Evolutionary conservation across 2,329 filamentous ascomycete genomes (phyloP).

Genomic region (Ilyonectria robusta): DNA sequence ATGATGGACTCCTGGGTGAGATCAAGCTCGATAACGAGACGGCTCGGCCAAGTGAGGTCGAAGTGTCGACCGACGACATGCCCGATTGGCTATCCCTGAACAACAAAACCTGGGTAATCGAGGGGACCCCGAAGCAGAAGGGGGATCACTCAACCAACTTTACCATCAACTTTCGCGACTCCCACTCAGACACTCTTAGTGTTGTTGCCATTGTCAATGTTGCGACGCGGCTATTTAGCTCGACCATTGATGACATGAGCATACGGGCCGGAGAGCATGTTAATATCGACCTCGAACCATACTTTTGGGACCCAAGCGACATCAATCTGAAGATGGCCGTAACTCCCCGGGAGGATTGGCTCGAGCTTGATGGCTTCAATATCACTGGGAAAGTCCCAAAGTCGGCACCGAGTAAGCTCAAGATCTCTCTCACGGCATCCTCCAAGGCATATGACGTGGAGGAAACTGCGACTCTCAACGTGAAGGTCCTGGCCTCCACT

Average conservation of each 20-base stretch:
- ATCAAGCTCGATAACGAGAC: slow-evolving; percentile 72
- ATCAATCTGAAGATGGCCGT: slow-evolving; percentile 55
- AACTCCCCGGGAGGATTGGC: slow-evolving; percentile 59
- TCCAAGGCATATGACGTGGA: slow-evolving; percentile 52
- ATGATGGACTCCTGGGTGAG: slow-evolving; percentile 63
- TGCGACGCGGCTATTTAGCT: slow-evolving; percentile 57
- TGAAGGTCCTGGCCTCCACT: slow-evolving; percentile 52
- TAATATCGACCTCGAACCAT: slow-evolving; percentile 58
- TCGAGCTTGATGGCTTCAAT: slow-evolving; percentile 56
- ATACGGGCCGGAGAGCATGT: slow-evolving; percentile 59
- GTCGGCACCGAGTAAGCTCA: slow-evolving; percentile 50
- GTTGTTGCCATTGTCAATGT: slow-evolving; percentile 63
- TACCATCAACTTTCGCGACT: slow-evolving; percentile 72
- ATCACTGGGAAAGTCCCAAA: slow-evolving; percentile 60
- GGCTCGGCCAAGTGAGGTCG: slow-evolving; percentile 65
- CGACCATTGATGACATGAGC: slow-evolving; percentile 57
- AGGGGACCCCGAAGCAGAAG: slow-evolving; percentile 72
- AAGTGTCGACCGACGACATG: slow-evolving; percentile 64
- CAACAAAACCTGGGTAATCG: slow-evolving; percentile 70
- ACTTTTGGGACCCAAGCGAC: slow-evolving; percentile 58
- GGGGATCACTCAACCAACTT: slow-evolving; percentile 73
- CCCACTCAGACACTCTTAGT: slow-evolving; percentile 70
- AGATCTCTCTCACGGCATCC: slow-evolving; percentile 50
- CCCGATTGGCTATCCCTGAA: slow-evolving; percentile 82
- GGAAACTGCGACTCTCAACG: slow-evolving; percentile 56